Base-by-base conservation (phyloP, 164 flowering plant species). In the Stephania yunnanensis region DNA sequence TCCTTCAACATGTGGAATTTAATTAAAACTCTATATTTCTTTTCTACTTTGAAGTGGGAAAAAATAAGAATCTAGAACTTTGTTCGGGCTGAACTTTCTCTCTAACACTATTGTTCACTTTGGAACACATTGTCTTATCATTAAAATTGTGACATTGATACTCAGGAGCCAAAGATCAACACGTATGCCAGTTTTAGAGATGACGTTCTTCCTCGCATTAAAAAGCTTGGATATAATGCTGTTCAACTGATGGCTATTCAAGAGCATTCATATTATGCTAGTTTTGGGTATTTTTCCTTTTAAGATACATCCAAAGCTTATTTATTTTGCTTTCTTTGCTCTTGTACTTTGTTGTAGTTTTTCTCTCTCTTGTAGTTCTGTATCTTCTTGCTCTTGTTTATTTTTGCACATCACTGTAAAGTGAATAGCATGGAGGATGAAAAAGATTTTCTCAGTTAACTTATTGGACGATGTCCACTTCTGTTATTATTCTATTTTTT, bases 181-280 rank as follows among this genome's bases (percentile, higher is more conserved):
- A 87, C 97, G 66, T 94, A 96, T 81, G 89, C 90, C 22, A 86
- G 86, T 74, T 96, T 96, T 77, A 88, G 99, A 84, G 99, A 96
- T 87, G 94, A 96, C 22, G 93, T 96, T 58, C 99, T 96, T 77
- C 99, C 98, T 75, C 99, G 98, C 64, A 92, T 96, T 48, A 92
- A 96, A 83, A 92, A 46, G 81, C 97, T 94, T 66, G 99, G 99
- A 73, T 96, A 96, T 71, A 96, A 96, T 89, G 95, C 98, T 80
- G 97, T 96, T 77, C 99, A 96, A 84, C 85, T 96, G 72, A 96
- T 96, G 99, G 99, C 99, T 70, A 89, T 96, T 78, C 99, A 96
- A 82, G 99, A 96, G 85, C 99, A 96, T 76, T 94, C 99, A 69
- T 96, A 96, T 78, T 96, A 96, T 90, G 99, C 91, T 64, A 91